These are phyloP conservation scores for Mycena haematopus DNA, from an alignment of 768 basidiomycete genomes.

Conservation along the genomic window DNA sequence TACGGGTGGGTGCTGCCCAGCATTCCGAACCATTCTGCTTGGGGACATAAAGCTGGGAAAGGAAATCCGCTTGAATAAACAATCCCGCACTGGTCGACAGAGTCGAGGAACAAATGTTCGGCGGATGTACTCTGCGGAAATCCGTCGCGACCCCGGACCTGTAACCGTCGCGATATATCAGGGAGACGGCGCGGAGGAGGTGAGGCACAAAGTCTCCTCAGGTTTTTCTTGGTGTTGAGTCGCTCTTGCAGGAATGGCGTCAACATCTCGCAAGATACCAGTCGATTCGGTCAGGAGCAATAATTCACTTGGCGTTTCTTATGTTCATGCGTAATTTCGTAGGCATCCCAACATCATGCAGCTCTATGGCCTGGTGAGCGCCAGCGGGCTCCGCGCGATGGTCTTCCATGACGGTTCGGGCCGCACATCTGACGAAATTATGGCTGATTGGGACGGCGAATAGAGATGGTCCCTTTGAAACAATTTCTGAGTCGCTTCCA, in stretches of 20 bases:
- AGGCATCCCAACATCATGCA: not conserved
- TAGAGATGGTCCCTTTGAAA: too few relatives aligned
- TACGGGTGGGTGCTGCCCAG: not conserved
- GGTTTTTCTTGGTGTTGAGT: not conserved
- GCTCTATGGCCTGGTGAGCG: too few relatives aligned
- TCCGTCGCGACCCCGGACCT: not conserved
- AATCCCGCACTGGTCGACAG: not conserved
- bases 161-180: not conserved
- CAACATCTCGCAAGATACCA: not conserved
- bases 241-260: not conserved
- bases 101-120: not conserved
- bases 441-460: too few relatives aligned
- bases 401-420: too few relatives aligned
- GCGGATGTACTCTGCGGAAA: not conserved
- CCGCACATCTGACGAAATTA: too few relatives aligned
- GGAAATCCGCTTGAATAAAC: not conserved
- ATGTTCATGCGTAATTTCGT: not conserved
- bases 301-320: too few relatives aligned
- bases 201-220: not conserved
- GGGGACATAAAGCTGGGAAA: not conserved
- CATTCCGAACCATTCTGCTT: not conserved
- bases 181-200: not conserved
- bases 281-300: not conserved
- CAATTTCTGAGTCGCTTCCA: too few relatives aligned
- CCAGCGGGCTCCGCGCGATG: too few relatives aligned